phyloP scores from a whole-genome alignment of 2,329 filamentous ascomycete species.

The Camptophora hylomeconis region DNA sequence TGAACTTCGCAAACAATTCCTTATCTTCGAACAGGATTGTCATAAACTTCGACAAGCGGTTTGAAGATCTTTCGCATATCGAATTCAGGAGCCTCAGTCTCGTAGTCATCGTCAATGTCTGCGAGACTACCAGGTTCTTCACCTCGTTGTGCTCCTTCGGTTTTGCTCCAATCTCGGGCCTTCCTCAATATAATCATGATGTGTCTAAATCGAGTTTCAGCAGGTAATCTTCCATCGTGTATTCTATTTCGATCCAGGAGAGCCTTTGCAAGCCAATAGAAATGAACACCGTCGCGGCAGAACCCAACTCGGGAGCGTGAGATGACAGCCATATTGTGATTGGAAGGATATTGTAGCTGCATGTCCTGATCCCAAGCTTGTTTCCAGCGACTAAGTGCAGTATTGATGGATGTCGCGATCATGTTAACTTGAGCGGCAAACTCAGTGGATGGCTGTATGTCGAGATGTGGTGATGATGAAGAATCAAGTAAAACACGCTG shows the following conservation, averaged over 20 bases:
- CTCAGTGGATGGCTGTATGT: constrained; percentile 36
- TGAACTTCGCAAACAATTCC: no score
- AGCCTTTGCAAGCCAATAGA: constrained; percentile 58
- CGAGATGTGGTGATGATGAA: constrained; percentile 12
- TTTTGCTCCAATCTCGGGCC: constrained; percentile 46
- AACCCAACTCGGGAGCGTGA: constrained; percentile 50
- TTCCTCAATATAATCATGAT: constrained; percentile 49
- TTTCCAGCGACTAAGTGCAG: constrained; percentile 60
- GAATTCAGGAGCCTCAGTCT: constrained; percentile 49
- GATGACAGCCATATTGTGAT: constrained; percentile 5
- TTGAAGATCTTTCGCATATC: constrained; percentile 61
- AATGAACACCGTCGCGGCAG: constrained; percentile 58
- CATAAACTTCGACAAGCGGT: constrained; percentile 29
- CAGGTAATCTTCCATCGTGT: constrained; percentile 40
- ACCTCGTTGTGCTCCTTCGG: constrained; percentile 51
- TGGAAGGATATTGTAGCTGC: constrained; percentile 50
- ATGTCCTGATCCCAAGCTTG: constrained; percentile 58
- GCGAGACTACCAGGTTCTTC: constrained; percentile 56
- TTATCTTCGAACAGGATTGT: no score
- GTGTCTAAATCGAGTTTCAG: constrained; percentile 48
- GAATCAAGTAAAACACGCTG: constrained; percentile 23
- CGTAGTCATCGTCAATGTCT: constrained; percentile 56
- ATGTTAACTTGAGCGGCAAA: constrained; percentile 37
- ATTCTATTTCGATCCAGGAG: constrained; percentile 47
- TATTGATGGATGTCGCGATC: constrained; percentile 32